A percentile compares a stretch with the other conserved stretches of the same genome.
phyloP scores from a whole-genome alignment of 2,329 filamentous ascomycete genomes.

The Claviceps fusiformis region DNA sequence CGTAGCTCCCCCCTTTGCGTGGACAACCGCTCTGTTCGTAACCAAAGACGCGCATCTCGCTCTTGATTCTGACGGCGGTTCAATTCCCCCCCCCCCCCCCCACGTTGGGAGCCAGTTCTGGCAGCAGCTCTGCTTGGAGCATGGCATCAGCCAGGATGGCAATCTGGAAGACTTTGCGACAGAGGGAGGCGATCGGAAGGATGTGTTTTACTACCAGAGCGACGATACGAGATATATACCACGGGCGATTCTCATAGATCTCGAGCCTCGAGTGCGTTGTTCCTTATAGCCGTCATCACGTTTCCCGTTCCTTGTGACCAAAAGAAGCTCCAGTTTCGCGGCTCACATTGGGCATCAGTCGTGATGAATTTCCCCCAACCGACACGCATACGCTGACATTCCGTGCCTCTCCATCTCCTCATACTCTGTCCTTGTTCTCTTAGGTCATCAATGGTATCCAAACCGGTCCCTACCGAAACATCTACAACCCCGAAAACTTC shows the following conservation, averaged over 20 bases:
- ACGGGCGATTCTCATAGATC: conserved; percentile 83
- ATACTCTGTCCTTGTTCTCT: no score
- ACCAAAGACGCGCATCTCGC: neutral
- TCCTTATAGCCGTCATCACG: no score
- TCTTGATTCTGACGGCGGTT: neutral
- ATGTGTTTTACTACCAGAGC: conserved; percentile 99
- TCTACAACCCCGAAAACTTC: conserved; percentile 99
- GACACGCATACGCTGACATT: neutral
- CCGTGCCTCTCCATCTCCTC: no score
- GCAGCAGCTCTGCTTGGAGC: conserved; percentile 96
- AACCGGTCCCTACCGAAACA: conserved; percentile 88
- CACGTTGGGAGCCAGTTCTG: conserved; percentile 96
- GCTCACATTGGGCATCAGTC: neutral
- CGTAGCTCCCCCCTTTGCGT: conserved; percentile 25
- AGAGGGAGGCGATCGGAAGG: conserved; percentile 93
- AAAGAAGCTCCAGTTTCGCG: neutral
- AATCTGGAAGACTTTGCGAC: conserved; percentile 97
- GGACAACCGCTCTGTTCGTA: no score
- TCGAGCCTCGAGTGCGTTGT: conserved; percentile 65
- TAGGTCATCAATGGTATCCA: conserved; percentile 84
- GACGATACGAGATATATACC: conserved; percentile 98
- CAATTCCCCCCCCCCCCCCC: conserved; percentile 19
- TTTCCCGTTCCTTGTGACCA: neutral
- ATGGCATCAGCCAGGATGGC: conserved; percentile 93
- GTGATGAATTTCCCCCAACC: neutral